phyloP scores from a whole-genome alignment of 202 grass and related monocot species.

The Alloteropsis angusta region DNA sequence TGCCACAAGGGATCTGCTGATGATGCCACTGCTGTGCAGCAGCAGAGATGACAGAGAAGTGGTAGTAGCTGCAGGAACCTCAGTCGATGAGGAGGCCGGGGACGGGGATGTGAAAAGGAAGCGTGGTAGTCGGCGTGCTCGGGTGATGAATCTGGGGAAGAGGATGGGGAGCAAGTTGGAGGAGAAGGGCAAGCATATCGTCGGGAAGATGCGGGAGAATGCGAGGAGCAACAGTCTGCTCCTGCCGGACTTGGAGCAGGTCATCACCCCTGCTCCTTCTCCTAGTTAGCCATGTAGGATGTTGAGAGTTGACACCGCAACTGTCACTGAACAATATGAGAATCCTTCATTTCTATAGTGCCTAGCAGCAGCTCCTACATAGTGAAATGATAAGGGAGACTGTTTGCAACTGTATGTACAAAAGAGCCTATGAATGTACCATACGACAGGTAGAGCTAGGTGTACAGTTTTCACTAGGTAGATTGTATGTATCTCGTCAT shows the following conservation, averaged over 20 bases:
- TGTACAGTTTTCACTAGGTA: neutral
- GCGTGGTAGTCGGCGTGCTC: conserved; percentile 25
- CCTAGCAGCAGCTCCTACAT: neutral
- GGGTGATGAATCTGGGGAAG: conserved; percentile 55
- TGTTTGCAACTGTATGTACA: neutral
- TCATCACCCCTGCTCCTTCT: neutral
- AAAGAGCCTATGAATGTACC: neutral
- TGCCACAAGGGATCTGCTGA: conserved; percentile 20
- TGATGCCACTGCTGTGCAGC: conserved; percentile 18
- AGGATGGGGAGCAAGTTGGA: conserved; percentile 66
- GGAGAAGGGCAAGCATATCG: conserved; percentile 57
- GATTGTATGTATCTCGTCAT: neutral
- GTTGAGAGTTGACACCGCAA: neutral
- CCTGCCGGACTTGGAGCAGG: neutral
- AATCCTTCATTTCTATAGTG: neutral
- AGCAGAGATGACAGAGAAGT: conserved; percentile 17
- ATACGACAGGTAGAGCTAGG: neutral
- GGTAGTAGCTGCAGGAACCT: conserved; percentile 3
- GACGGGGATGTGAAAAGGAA: conserved; percentile 43
- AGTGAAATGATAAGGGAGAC: neutral
- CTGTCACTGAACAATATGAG: neutral
- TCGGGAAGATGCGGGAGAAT: conserved; percentile 72
- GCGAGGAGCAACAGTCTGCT: conserved; percentile 9
- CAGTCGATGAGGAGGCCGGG: neutral
- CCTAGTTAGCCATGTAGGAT: neutral